phyloP scores from a whole-genome alignment of 2,329 filamentous ascomycete genomes.

The Niveomyces coronatus region DNA sequence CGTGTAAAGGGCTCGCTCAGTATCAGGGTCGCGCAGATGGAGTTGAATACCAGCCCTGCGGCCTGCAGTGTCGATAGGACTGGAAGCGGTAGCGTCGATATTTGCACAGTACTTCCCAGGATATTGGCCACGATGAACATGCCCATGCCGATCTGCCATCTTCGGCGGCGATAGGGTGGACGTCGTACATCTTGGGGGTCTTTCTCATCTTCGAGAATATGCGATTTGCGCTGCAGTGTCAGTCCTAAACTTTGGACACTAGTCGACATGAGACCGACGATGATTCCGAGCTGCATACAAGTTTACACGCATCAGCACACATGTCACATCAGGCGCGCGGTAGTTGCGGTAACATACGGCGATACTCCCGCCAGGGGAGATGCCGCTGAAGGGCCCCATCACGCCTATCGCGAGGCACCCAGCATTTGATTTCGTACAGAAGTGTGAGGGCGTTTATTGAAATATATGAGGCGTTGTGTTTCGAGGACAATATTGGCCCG shows the following conservation, averaged over 20 bases:
- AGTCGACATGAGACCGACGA: conserved; percentile 87
- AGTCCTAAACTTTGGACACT: conserved; percentile 91
- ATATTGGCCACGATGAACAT: conserved; percentile 96
- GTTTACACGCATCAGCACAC: not conserved
- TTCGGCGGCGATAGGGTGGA: conserved; percentile 77
- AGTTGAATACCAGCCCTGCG: conserved; percentile 95
- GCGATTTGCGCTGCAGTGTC: conserved; percentile 94
- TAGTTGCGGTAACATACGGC: conserved; percentile 42
- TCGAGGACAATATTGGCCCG: not conserved
- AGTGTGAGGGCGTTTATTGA: conserved; percentile 11
- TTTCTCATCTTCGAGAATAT: conserved; percentile 95
- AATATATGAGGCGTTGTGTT: conserved; percentile 16
- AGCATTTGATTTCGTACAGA: conserved; percentile 35
- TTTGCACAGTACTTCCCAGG: conserved; percentile 91
- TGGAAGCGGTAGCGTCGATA: conserved; percentile 87
- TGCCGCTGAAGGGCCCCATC: conserved; percentile 65
- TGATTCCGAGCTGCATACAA: conserved; percentile 63
- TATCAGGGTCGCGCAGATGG: conserved; percentile 88
- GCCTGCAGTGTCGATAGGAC: conserved; percentile 93
- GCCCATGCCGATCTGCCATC: conserved; percentile 96
- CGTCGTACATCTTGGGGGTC: conserved; percentile 64
- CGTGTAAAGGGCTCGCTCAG: conserved; percentile 88
- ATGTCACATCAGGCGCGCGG: not conserved
- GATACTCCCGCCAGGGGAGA: conserved; percentile 70
- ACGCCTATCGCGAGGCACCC: conserved; percentile 29